Percentiles rank a stretch among this genome's conserved stretches.
These are phyloP conservation scores for Graphilbum fragrans DNA, from an alignment of 2,329 filamentous ascomycete species.

Conservation along the genomic window DNA sequence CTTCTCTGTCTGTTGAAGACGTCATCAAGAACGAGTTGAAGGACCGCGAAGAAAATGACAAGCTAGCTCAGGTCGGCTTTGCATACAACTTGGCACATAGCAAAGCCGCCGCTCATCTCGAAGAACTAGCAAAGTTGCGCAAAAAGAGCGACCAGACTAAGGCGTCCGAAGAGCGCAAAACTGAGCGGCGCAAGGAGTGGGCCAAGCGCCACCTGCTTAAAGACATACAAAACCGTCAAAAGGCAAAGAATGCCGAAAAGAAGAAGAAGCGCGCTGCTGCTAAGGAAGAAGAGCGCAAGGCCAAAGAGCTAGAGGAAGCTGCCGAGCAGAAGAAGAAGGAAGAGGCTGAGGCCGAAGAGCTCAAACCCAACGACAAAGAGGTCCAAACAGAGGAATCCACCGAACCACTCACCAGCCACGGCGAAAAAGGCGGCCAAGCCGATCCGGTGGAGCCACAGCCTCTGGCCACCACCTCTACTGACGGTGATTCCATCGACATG, in stretches of 20 bases:
- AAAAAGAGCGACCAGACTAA: conserved; percentile 36
- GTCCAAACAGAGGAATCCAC: conserved; percentile 4
- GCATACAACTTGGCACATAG: conserved; percentile 61
- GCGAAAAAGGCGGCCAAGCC: no score
- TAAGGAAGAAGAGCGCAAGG: conserved; percentile 10
- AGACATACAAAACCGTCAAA: conserved; percentile 24
- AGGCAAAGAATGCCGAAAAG: conserved; percentile 29
- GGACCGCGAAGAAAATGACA: conserved; percentile 58
- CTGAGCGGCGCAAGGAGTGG: conserved; percentile 25
- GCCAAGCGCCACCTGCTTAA: conserved; percentile 24
- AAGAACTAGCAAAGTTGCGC: conserved; percentile 31
- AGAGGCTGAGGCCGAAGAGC: conserved; percentile 12
- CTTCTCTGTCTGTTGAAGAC: conserved; percentile 44
- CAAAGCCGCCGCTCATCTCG: conserved; percentile 30
- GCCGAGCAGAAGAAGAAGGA: conserved; percentile 13
- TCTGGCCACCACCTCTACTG: no score
- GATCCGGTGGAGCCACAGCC: no score
- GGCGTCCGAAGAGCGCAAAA: conserved; percentile 30
- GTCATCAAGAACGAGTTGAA: conserved; percentile 54
- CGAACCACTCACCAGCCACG: no score
- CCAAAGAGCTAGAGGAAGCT: conserved; percentile 12
- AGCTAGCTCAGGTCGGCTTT: conserved; percentile 57
- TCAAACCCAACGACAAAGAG: conserved; percentile 8
- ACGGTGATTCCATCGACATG: no score
- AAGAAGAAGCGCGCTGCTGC: conserved; percentile 20